Base-by-base conservation (phyloP, 768 basidiomycete genomes). In the Lactifluus volemus region DNA sequence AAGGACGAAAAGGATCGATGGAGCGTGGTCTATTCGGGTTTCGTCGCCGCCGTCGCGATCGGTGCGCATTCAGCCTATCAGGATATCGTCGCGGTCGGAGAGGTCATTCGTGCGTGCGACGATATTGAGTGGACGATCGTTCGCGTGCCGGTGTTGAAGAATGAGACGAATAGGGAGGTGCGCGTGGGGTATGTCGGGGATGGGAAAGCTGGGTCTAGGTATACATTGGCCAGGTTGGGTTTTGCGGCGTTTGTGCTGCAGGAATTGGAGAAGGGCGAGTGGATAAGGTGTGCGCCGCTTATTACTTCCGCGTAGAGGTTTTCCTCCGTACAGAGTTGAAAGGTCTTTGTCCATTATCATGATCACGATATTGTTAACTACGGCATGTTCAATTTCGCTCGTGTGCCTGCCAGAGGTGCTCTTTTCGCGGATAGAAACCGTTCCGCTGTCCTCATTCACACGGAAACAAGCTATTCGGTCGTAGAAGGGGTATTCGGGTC, bases 101-200 rank as follows among this genome's bases (percentile, higher is more conserved):
- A 84, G 51, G 75, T 73, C 14, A 75, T 88, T 39, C 76, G 81
- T 11, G 72, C 79, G 60, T 79, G 78, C 12, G 73, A 73, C 0
- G 76, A 79, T 19, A 66, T 88, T 17, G 80, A 84, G 25, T 89
- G 85, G 84, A 89, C 86, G 7, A 81, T 89, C 49, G 82, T 77
- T 34, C 76, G 88, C 38, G 86, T 90, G 2, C 87, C 87, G 0
- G 54, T 87, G 29, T 68, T 90, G 67, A 84, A 77, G 47, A 77
- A 81, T 62, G 73, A 76, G 4, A 68, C 76, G 29, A 74, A 73
- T 14, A 79, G 73, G 63, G 75, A 75, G 0, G 74, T 82, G 36
- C 69, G 81, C 3, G 83, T 79, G 32, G 88, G 88, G 3, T 87
- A 88, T 67, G 72, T 86, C 5, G 88, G 88, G 3, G 88, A 89